Evolutionary conservation across 768 basidiomycete species (phyloP), one percentile per base, ranked within the genome.

Genomic region (Russula compacta): DNA sequence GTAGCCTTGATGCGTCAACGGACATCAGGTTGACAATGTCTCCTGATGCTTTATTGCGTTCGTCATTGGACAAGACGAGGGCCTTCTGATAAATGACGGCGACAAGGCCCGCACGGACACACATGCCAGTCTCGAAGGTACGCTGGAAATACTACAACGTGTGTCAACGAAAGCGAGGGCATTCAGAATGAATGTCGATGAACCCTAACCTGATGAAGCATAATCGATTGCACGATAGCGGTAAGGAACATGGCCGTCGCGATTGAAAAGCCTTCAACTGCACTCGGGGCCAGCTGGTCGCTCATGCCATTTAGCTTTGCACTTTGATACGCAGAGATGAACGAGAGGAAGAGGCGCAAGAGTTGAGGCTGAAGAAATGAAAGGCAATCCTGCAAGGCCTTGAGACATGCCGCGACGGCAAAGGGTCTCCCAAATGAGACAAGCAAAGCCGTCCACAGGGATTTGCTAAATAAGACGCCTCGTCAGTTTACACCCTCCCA

Each of bases 11-110:
- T 0, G 91, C 83, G 65, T 93, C 91, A 14, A 95, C 92, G 8
- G 86, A 87, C 87, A 95, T 94, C 36, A 95, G 73, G 69, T 97
- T 98, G 64, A 97, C 92, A 39, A 97, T 94, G 70, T 97, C 94
- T 1, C 95, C 95, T 0, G 90, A 84, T 0, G 89, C 81, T 44
- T 91, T 83, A 10, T 81, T 79, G 5, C 88, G 83, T 68, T 92
- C 93, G 60, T 92, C 89, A 67, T 87, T 93, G 2, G 89, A 91
- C 9, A 98, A 80, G 4, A 91, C 79, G 21, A 98, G 77, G 0
- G 92, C 81, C 71, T 98, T 97, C 53, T 83, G 75, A 75, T 95
- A 98, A 54, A 97, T 92, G 4, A 79, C 81, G 1, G 85, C 85
- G 14, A 98, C 83, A 21, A 98, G 80, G 0, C 94, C 95, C 0